Percentiles rank a stretch among this genome's conserved stretches.
phyloP scores from a whole-genome alignment of 371 early-diverging fungal species.

The Apophysomyces variabilis region DNA sequence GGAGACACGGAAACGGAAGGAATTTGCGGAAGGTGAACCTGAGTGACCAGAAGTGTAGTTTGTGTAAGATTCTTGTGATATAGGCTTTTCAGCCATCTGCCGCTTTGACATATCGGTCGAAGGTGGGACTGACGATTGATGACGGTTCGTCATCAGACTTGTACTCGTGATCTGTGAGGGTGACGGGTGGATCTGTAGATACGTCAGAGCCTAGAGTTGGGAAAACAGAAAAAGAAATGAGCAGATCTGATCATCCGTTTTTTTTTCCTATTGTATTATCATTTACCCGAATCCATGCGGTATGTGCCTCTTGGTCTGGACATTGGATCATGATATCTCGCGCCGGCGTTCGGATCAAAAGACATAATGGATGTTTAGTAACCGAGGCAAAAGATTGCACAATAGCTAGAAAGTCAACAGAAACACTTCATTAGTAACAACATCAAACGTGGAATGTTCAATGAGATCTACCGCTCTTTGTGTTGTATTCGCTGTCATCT shows the following conservation, averaged over 20 bases:
- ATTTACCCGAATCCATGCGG: constrained; percentile 26
- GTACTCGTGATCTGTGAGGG: background rate
- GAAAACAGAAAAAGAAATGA: background rate
- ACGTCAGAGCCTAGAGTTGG: background rate
- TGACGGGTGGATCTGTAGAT: background rate
- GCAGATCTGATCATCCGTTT: background rate
- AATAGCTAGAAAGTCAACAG: background rate
- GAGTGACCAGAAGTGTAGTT: background rate
- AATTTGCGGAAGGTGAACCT: constrained; percentile 1
- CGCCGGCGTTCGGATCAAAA: constrained; percentile 18
- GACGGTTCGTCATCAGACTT: background rate
- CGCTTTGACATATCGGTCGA: background rate
- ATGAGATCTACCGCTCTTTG: constrained; percentile 51
- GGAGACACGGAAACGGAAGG: background rate
- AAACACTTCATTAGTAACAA: constrained; percentile 13
- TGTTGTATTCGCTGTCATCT: constrained; percentile 45
- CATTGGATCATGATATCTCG: constrained; percentile 27
- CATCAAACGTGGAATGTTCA: constrained; percentile 25
- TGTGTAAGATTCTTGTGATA: too few species aligned
- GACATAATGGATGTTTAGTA: constrained; percentile 14
- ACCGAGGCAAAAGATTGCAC: background rate
- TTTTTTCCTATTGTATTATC: background rate
- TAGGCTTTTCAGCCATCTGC: background rate
- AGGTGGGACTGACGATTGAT: background rate
- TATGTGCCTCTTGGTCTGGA: constrained; percentile 17